phyloP scores from a whole-genome alignment of 495 filamentous ascomycete genomes.

The Hypoxylon rickii region DNA sequence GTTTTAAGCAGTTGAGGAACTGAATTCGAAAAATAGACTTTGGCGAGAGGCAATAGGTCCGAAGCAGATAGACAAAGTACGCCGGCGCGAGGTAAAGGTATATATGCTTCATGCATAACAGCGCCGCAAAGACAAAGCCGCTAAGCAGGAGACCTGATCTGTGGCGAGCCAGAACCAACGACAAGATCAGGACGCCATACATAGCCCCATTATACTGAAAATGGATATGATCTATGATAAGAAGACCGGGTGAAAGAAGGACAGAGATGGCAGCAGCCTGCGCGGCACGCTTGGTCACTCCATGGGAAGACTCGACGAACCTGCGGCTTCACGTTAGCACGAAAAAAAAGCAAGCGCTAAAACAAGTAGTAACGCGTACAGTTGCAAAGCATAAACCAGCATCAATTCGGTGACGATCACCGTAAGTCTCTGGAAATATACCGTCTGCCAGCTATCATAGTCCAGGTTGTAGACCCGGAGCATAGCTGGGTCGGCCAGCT shows the following conservation, averaged over 20 bases:
- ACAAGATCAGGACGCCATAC: constrained; percentile 86
- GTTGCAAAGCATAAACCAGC: constrained; percentile 79
- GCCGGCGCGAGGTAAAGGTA: constrained; percentile 96
- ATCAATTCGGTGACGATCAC: constrained; percentile 88
- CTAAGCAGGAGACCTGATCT: constrained; percentile 76
- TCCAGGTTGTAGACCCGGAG: constrained; percentile 76
- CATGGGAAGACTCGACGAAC: constrained; percentile 69
- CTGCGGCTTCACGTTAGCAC: constrained; percentile 44
- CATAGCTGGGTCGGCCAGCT: constrained; percentile 78
- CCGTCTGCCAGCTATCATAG: constrained; percentile 87
- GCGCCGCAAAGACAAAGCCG: constrained; percentile 78
- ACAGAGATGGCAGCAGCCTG: constrained; percentile 89
- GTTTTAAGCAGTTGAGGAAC: constrained; percentile 77
- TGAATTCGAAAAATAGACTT: constrained; percentile 76
- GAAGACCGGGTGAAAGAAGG: constrained; percentile 84
- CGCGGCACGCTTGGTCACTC: constrained; percentile 70
- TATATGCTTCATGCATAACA: constrained; percentile 96
- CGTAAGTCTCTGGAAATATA: constrained; percentile 88
- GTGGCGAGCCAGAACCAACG: constrained; percentile 78
- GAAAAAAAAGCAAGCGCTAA: constrained; percentile 2
- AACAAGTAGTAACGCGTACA: constrained; percentile 50
- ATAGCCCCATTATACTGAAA: constrained; percentile 99
- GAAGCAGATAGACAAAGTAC: constrained; percentile 86
- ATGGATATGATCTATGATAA: constrained; percentile 98
- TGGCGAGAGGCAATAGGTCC: constrained; percentile 84